Percentiles rank a stretch among this genome's conserved stretches.
Conservation (phyloP, 2,329 filamentous ascomycete genomes). For the Epichloe bromicola region DNA sequence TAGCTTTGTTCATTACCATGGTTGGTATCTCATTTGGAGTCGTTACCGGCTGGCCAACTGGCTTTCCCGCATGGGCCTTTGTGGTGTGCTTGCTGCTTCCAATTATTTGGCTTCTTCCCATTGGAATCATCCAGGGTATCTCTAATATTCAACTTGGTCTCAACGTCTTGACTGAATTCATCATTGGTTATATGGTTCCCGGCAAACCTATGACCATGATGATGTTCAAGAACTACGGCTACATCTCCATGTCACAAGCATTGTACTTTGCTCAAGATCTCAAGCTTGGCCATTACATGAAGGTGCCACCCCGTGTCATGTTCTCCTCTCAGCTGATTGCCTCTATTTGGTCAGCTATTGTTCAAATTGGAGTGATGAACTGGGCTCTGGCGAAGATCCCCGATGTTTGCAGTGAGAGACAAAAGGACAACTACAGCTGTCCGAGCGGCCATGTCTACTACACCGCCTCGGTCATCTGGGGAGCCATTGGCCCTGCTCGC, state of each 20-base stretch:
- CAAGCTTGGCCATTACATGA: constrained; percentile 59
- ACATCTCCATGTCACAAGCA: constrained; percentile 54
- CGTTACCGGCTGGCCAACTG: constrained; percentile 41
- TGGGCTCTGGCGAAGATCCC: constrained; percentile 51
- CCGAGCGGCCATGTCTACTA: constrained; percentile 45
- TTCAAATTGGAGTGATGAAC: constrained; percentile 53
- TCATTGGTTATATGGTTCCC: constrained; percentile 61
- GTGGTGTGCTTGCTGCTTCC: constrained; percentile 44
- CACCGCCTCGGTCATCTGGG: constrained; percentile 60
- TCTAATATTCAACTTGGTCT: constrained; percentile 52
- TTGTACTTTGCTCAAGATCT: constrained; percentile 53
- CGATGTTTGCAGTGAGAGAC: constrained; percentile 41
- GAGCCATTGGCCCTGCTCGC: constrained; percentile 55
- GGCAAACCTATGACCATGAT: constrained; percentile 61
- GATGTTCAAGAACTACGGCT: constrained; percentile 66
- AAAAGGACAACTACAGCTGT: constrained; percentile 45
- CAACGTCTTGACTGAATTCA: constrained; percentile 60
- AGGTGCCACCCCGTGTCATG: constrained; percentile 47
- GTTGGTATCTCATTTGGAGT: constrained; percentile 40
- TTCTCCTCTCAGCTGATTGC: constrained; percentile 48
- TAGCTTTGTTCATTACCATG: constrained; percentile 38
- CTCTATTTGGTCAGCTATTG: constrained; percentile 46
- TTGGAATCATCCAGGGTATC: constrained; percentile 48
- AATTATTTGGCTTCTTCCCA: constrained; percentile 45
- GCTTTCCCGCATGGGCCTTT: constrained; percentile 45